Percentiles rank a stretch among this genome's conserved stretches.
These are phyloP conservation scores for Kluyveromyces sp. DNA, from an alignment of 1,139 yeast species.

Conservation along the genomic window DNA sequence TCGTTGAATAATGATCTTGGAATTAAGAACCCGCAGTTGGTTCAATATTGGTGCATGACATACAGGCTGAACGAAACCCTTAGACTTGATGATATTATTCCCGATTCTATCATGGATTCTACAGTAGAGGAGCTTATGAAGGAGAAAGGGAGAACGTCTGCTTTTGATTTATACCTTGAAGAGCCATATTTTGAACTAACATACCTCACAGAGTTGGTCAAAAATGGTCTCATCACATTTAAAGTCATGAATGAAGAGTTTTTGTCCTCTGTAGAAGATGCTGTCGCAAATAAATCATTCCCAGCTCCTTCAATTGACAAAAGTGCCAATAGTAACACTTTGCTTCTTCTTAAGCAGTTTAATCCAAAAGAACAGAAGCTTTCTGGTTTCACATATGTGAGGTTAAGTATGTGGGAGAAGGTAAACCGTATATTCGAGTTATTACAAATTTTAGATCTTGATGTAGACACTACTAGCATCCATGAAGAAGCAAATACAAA, in stretches of 20 bases:
- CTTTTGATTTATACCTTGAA: slow-evolving; percentile 25
- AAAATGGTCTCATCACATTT: slow-evolving; percentile 8
- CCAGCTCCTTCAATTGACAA: slow-evolving; percentile 9
- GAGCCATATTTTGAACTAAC: slow-evolving; percentile 28
- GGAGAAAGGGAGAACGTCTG: slow-evolving; percentile 16
- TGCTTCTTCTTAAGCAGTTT: slow-evolving; percentile 64
- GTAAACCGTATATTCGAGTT: slow-evolving; percentile 41
- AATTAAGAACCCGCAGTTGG: slow-evolving; percentile 31
- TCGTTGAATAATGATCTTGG: slow-evolving; percentile 42
- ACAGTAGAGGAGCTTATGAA: slow-evolving; percentile 40
- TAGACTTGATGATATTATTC: slow-evolving; percentile 52
- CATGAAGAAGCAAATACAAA: slow-evolving; percentile 68
- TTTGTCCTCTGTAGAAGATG: slow-evolving; percentile 17
- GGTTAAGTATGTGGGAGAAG: slow-evolving; percentile 43
- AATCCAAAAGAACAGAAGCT: slow-evolving; percentile 50
- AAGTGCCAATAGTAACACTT: slow-evolving; percentile 36
- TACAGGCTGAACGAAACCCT: slow-evolving; percentile 69
- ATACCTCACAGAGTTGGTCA: slow-evolving; percentile 14
- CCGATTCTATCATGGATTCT: slow-evolving; percentile 30
- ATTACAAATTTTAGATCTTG: slow-evolving; percentile 39
- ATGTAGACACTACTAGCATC: slow-evolving; percentile 37
- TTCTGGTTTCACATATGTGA: slow-evolving; percentile 56
- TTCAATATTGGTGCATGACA: slow-evolving; percentile 59
- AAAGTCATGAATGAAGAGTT: slow-evolving; percentile 13
- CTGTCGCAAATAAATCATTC: slow-evolving; percentile 9